phyloP scores from a whole-genome alignment of 345 rosid species.

The Citrus medica region DNA sequence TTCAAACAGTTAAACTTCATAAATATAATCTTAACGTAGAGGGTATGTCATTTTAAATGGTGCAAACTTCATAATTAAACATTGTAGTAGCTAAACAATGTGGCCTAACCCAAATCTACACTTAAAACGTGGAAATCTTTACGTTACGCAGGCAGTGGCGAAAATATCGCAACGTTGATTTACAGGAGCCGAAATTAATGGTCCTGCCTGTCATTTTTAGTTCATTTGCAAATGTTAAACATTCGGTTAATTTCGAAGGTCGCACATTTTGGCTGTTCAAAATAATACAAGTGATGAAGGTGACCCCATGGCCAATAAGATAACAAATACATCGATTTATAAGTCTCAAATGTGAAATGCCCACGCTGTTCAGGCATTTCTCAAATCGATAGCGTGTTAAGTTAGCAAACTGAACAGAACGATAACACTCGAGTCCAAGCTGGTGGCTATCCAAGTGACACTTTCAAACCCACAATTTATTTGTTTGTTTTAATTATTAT shows the following conservation, averaged over 20 bases:
- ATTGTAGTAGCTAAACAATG: too few relatives aligned
- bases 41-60: too few relatives aligned
- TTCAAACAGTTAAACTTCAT: too few relatives aligned
- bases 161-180: too few relatives aligned
- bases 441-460: constrained; percentile 22
- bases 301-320: not conserved
- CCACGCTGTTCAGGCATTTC: not conserved
- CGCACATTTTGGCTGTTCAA: not conserved
- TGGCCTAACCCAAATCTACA: too few relatives aligned
- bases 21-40: too few relatives aligned
- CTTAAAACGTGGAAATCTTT: too few relatives aligned
- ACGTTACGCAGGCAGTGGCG: too few relatives aligned
- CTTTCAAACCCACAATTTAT: not conserved
- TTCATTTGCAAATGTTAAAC: not conserved
- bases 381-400: constrained; percentile 7
- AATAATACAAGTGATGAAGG: not conserved
- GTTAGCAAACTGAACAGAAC: not conserved
- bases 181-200: too few relatives aligned
- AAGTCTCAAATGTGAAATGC: not conserved
- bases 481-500: not conserved
- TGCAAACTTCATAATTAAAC: too few relatives aligned
- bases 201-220: not conserved
- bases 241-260: not conserved
- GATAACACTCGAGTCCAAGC: constrained; percentile 18
- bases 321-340: not conserved